These are phyloP conservation scores for Cercospora berteroae DNA, from an alignment of 2,329 filamentous ascomycete species.

Conservation along the genomic window DNA sequence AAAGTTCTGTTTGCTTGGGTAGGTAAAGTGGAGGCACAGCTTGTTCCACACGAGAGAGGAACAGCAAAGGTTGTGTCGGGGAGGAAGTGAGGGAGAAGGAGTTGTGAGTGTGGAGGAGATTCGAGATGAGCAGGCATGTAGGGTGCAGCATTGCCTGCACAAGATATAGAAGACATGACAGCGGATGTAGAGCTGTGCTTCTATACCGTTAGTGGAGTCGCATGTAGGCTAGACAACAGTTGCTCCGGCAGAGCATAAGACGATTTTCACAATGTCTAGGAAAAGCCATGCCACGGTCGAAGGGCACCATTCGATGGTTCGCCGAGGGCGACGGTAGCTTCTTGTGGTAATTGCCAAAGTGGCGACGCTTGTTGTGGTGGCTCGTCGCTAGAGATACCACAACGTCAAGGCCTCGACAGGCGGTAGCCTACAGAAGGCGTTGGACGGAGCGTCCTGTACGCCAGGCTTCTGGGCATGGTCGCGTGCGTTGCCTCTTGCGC, in stretches of 20 bases:
- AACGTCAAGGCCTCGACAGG: conserved; percentile 2
- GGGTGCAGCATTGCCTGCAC: background rate
- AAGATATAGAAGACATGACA: conserved; percentile 2
- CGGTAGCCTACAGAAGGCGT: background rate
- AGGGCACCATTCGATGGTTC: background rate
- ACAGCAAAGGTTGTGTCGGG: background rate
- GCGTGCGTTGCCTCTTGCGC: background rate
- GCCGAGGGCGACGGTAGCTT: background rate
- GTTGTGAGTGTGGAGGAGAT: background rate
- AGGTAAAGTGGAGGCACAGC: background rate
- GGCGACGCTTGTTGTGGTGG: background rate
- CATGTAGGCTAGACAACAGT: conserved; percentile 18
- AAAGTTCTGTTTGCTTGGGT: background rate
- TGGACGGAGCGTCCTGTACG: background rate
- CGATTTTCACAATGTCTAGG: background rate
- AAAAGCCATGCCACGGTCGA: background rate
- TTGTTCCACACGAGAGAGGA: background rate
- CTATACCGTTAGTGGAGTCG: conserved; percentile 3
- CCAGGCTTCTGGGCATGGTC: background rate
- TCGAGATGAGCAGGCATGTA: conserved; percentile 13
- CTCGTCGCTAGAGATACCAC: background rate
- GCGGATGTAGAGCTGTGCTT: background rate
- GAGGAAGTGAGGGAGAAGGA: background rate
- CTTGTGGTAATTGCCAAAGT: background rate
- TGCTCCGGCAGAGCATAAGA: conserved; percentile 3